Conservation (phyloP, 176 grass and related monocot species). For the Themeda triandra region DNA sequence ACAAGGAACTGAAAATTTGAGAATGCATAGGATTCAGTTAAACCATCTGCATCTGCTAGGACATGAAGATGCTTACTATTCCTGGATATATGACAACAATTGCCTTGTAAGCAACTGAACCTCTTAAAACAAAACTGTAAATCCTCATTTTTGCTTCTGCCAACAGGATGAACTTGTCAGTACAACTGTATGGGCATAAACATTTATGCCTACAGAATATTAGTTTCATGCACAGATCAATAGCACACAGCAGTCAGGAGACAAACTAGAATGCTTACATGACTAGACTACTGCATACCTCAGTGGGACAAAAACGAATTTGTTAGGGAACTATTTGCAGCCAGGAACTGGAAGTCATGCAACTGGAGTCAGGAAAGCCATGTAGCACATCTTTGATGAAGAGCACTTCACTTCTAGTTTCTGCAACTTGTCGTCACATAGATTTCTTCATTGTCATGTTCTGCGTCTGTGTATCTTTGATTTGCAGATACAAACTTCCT, state of each 20-base stretch:
- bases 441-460: neutral
- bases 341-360: neutral
- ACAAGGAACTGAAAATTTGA: neutral
- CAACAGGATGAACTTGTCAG: conserved; percentile 13
- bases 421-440: neutral
- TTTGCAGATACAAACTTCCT: conserved; percentile 52
- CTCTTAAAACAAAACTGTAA: neutral
- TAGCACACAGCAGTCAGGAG: neutral
- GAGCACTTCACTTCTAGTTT: neutral
- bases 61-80: conserved; percentile 5
- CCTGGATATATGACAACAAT: neutral
- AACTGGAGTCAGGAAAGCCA: neutral
- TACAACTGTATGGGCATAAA: neutral
- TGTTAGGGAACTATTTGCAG: neutral
- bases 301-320: neutral
- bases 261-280: neutral
- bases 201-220: neutral
- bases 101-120: neutral
- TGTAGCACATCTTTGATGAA: neutral
- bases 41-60: neutral
- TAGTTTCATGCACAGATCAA: conserved; percentile 4
- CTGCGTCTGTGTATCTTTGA: conserved; percentile 37
- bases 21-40: neutral
- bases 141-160: neutral
- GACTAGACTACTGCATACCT: conserved; percentile 5